Evolutionary conservation across 2,329 filamentous ascomycete genomes (phyloP), one percentile per base, ranked within the genome.

Genomic region (Aspergillus candidus): DNA sequence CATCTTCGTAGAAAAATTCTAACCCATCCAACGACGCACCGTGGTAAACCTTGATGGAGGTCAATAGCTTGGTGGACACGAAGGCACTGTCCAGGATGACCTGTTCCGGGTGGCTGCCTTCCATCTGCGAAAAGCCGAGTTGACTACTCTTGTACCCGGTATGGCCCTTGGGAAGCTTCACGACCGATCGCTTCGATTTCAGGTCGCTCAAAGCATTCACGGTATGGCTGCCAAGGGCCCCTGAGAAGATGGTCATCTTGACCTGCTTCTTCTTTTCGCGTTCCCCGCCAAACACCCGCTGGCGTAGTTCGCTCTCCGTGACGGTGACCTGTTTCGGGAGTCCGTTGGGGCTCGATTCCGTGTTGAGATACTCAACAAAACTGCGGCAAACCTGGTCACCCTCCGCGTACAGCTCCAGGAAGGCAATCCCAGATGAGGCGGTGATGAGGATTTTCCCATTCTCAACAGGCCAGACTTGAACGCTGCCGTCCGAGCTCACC

Each of bases 1-100:
- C 77, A 63, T 97, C 89, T 58, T 97, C 91, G 60, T 95, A 97
- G 47, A 86, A 75, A 66, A 98, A 97, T 63, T 97, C 91, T 14
- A 98, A 67, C 0, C 93, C 93, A 62, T 94, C 85, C 11, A 97
- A 61, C 4, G 84, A 84, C 46, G 75, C 72, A 2, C 86, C 88
- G 56, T 88, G 83, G 59, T 89, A 94, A 11, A 94, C 75, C 47
- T 81, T 78, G 44, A 96, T 77, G 4, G 79, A 79, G 1, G 81
- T 83, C 50, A 97, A 72, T 27, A 95, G 76, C 50, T 89, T 84
- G 29, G 80, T 85, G 50, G 82, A 78, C 32, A 79, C 76, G 37
- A 78, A 68, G 11, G 82, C 78, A 58, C 83, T 86, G 34, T 84
- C 78, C 49, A 94, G 82, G 32, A 96, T 73, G 31, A 93, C 62